These are phyloP conservation scores for Rozella allomycis DNA, from an alignment of 371 early-diverging fungal species.

Conservation along the genomic window DNA sequence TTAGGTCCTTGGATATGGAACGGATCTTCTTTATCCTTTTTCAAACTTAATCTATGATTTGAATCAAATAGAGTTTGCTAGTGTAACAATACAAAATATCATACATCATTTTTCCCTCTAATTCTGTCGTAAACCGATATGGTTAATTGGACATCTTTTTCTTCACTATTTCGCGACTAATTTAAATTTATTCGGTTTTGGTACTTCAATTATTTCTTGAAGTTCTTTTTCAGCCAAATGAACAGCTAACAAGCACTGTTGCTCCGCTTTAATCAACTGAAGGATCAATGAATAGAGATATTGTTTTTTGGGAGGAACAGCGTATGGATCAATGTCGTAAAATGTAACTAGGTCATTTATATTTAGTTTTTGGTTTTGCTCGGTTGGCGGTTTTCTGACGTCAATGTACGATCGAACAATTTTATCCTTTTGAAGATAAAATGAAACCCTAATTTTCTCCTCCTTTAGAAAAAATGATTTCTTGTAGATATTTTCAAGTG, in stretches of 20 bases:
- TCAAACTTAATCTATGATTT: too few species aligned
- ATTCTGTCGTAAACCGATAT: too few species aligned
- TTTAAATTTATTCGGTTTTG: conserved; percentile 20
- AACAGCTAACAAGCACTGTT: conserved; percentile 16
- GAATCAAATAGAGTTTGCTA: too few species aligned
- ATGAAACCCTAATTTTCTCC: conserved; percentile 21
- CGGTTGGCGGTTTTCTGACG: conserved; percentile 22
- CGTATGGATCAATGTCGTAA: conserved; percentile 5
- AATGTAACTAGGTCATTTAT: conserved; percentile 5
- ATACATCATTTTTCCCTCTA: too few species aligned
- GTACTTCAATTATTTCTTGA: conserved; percentile 16
- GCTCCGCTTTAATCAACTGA: conserved; percentile 14
- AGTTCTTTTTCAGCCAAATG: conserved; percentile 19
- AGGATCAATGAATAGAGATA: conserved; percentile 19
- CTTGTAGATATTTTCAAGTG: conserved; percentile 13
- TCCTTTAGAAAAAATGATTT: conserved; percentile 20
- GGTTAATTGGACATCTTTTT: too few species aligned
- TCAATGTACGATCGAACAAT: conserved; percentile 20
- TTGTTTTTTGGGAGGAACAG: conserved; percentile 20
- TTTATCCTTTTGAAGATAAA: conserved; percentile 16
- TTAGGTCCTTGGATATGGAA: too few species aligned
- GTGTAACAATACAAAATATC: too few species aligned
- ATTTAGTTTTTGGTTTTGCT: conserved; percentile 15
- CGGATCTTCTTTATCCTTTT: too few species aligned
- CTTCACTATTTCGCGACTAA: too few species aligned